Base-by-base conservation (phyloP, 768 basidiomycete species). In the Tricholoma matsutake region DNA sequence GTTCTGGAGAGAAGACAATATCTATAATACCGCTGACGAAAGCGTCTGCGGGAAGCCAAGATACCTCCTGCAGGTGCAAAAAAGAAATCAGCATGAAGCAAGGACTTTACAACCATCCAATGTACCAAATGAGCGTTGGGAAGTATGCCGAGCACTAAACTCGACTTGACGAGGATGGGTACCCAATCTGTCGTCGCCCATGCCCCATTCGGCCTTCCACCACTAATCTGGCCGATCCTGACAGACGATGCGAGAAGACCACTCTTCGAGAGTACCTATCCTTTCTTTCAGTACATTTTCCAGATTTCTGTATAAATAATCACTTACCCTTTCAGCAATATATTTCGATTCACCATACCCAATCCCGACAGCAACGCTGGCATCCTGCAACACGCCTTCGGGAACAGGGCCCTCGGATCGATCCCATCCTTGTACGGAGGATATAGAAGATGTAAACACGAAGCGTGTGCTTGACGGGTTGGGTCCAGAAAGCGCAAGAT, bases 141-240 rank as follows among this genome's bases (percentile, higher is more conserved):
- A 13, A 77, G 60, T 3, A 60, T 67, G 14, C 71, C 71, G 25
- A 75, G 60, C 6, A 63, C 54, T 4, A 69, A 11, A 60, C 75
- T 75, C 6, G 77, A 74, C 57, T 77, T 77, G 16, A 77, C 65
- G 2, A 78, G 65, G 49, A 75, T 74, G 0, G 78, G 76, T 11
- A 79, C 63, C 76, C 78, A 79, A 25, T 79, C 77, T 1, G 66
- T 72, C 6, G 69, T 70, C 3, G 74, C 65, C 79, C 79, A 80
- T 7, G 74, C 73, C 2, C 78, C 78, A 22, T 69, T 74, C 4
- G 69, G 69, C 1, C 10, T 16, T 1, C 72, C 73, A n/a, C 77
- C 78, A 37, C 68, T 67, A 22, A 79, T 69, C 63, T 79, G 78
- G 3, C 77, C 77, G 31, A 79, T 67, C 8, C 78, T 68, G 20